phyloP scores from a whole-genome alignment of 169 alveolate species.

The Plasmodium gonderi region DNA sequence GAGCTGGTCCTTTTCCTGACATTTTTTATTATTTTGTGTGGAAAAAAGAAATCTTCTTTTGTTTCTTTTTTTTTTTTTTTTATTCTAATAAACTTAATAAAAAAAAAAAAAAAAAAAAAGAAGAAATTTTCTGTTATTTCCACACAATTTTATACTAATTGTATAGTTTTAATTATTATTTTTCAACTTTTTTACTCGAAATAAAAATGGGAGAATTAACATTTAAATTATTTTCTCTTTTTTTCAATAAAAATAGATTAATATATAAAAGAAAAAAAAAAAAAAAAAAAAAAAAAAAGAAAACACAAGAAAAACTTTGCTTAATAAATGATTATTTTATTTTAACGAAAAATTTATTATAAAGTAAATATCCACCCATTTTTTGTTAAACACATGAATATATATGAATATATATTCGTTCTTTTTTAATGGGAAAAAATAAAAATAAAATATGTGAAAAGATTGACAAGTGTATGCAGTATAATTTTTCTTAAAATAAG shows the following conservation, averaged over 20 bases:
- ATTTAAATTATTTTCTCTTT: neutral
- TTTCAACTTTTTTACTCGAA: conserved; percentile 25
- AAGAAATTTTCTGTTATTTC: conserved; percentile 14
- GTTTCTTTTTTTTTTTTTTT: conserved; percentile 7
- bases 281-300: neutral
- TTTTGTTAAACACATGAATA: conserved; percentile 2
- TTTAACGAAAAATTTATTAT: neutral
- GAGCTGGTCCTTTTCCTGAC: conserved; percentile 92
- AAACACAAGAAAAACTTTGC: neutral
- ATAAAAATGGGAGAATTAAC: conserved; percentile 11
- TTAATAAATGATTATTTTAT: neutral
- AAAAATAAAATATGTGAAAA: neutral
- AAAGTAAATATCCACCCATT: neutral
- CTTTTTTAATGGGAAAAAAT: conserved; percentile 5
- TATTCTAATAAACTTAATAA: neutral
- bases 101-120: neutral
- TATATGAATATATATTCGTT: neutral
- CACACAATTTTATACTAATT: conserved; percentile 27
- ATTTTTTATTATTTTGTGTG: conserved; percentile 74
- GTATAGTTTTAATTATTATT: conserved; percentile 14
- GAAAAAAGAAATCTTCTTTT: neutral
- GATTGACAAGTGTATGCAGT: neutral
- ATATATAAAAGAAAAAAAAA: conserved; percentile 9
- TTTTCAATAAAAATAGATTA: conserved; percentile 21
- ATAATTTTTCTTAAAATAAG: conserved; percentile 1